Evolutionary conservation across 257 asterid species (phyloP).

Genomic region (Lycium ferocissimum): DNA sequence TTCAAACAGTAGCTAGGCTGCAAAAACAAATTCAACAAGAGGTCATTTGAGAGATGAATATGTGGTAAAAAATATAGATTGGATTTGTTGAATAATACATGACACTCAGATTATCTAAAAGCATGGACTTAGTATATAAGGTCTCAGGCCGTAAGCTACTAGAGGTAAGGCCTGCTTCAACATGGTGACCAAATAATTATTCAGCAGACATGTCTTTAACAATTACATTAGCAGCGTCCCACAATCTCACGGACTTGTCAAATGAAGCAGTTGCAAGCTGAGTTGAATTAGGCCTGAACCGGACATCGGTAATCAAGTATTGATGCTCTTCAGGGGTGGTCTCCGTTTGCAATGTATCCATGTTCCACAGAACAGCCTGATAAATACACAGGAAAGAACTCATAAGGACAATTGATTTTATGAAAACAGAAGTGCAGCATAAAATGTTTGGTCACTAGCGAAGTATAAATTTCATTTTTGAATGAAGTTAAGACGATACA

Average conservation of each 20-base stretch:
- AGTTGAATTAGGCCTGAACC: constrained; percentile 93
- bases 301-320: constrained; percentile 79
- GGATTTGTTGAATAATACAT: not conserved
- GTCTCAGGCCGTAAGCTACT: not conserved
- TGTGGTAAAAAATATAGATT: not conserved
- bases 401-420: not conserved
- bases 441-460: not conserved
- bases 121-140: not conserved
- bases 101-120: constrained; percentile 1
- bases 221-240: constrained; percentile 97
- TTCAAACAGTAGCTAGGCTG: constrained; percentile 93
- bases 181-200: constrained; percentile 13
- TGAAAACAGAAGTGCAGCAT: not conserved
- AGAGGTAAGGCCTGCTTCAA: constrained; percentile 29
- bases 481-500: no score
- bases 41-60: not conserved
- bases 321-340: constrained; percentile 80
- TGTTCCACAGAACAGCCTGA: constrained; percentile 96
- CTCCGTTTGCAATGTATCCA: constrained; percentile 88
- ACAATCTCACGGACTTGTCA: constrained; percentile 88
- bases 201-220: constrained; percentile 32
- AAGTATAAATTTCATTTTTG: not conserved
- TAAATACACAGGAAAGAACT: constrained; percentile 29
- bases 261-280: constrained; percentile 90
- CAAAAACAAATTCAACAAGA: constrained; percentile 37